Conservation (phyloP, 2,329 filamentous ascomycete species). For the Colletotrichum sp. region DNA sequence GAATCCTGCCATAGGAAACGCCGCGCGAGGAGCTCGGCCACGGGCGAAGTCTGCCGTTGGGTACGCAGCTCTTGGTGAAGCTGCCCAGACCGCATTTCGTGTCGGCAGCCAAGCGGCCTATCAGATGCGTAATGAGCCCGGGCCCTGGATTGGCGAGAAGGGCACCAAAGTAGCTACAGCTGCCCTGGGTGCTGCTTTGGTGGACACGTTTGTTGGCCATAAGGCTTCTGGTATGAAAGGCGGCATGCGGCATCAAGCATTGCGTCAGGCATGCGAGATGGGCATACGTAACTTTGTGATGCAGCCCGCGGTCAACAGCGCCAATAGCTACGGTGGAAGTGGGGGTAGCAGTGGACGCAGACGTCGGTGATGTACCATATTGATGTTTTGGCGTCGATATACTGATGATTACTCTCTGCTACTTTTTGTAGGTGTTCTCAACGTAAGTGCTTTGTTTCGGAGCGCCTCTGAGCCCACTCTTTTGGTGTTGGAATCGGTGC, state of each 20-base stretch:
- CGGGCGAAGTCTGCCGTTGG: slow-evolving; percentile 24
- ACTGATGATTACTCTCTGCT: neutral
- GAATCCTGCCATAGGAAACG: neutral
- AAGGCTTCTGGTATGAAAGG: slow-evolving; percentile 31
- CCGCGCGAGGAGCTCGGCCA: neutral
- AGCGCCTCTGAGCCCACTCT: neutral
- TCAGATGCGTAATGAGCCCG: slow-evolving; percentile 48
- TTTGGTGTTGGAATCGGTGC: neutral
- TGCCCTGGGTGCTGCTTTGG: slow-evolving; percentile 52
- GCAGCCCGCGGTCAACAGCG: slow-evolving; percentile 11
- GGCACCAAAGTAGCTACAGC: slow-evolving; percentile 54
- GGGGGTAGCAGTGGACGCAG: neutral
- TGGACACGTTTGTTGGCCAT: slow-evolving; percentile 49
- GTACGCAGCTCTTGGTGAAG: slow-evolving; percentile 26
- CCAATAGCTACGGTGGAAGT: neutral
- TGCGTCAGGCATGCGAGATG: slow-evolving; percentile 21
- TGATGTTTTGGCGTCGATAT: neutral
- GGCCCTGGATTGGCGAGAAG: slow-evolving; percentile 53
- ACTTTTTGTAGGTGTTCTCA: neutral
- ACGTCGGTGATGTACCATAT: neutral
- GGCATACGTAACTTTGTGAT: slow-evolving; percentile 17
- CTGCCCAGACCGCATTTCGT: slow-evolving; percentile 50
- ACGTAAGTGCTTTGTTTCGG: neutral
- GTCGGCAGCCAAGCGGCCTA: slow-evolving; percentile 55
- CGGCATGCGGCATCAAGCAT: slow-evolving; percentile 22